Base-by-base conservation (phyloP, 2,329 filamentous ascomycete species). In the Microsporum ferrugineum region DNA sequence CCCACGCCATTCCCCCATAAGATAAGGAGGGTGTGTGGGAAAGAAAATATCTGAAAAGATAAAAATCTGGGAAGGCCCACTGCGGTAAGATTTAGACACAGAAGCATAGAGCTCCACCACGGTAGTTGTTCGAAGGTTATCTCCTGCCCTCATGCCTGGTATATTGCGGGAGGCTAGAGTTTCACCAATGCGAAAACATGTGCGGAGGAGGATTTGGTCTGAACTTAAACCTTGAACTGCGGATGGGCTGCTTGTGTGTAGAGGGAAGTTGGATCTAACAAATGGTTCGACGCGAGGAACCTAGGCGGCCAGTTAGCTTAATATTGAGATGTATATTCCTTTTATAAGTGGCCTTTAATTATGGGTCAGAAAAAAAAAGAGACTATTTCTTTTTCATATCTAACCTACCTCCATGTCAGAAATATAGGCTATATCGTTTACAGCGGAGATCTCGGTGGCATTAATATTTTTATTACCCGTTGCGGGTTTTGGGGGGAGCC, bases 41-140 rank as follows among this genome's bases (percentile, higher is more conserved):
- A 59, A 62, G 34, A 63, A 64, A 17, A 64, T 31, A 57, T 65
- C 64, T 7, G 60, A 45, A 34, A 65, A 63, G 10, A 36, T 39
- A 45, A 65, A 65, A 36, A 60, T 60, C 43, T 65, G 64, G 6
- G 14, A 23, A 23, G 53, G 5, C 5, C 60, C 58, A 12, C 39
- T 45, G n/a, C 63, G 59, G 58, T 65, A 63, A 5, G 64, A 65
- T 4, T 38, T 23, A 10, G 58, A 49, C n/a, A 64, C 64, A 53
- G 61, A 60, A n/a, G 64, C 63, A 43, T 64, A 65, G 8, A 65
- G 64, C 33, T 64, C 64, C 10, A 63, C 49, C 12, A 65, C 55
- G 23, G 55, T 60, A 17, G 34, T 23, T 43, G 23, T 49, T 39
- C 33, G 49, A 2, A 41, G 27, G 17, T 36, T 3, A 5, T 31